Evolutionary conservation across 2,329 filamentous ascomycete genomes (phyloP).

Genomic region (Colletotrichum viniferum): DNA sequence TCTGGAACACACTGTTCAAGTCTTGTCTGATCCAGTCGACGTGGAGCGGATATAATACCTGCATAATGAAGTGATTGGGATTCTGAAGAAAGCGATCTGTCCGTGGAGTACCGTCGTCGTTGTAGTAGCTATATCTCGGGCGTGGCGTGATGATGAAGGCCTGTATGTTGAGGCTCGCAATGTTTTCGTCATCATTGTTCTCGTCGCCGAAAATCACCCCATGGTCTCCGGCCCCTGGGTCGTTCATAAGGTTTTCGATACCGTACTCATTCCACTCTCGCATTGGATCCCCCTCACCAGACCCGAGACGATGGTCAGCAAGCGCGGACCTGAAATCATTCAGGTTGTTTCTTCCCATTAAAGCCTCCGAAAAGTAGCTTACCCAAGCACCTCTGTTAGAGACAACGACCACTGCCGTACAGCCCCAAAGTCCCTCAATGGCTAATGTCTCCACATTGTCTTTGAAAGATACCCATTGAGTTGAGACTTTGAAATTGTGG

Average conservation of each 20-base stretch:
- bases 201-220: neutral
- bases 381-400: neutral
- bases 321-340: neutral
- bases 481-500: neutral
- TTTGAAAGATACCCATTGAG: neutral
- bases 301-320: neutral
- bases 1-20: neutral
- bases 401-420: neutral
- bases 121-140: neutral
- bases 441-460: neutral
- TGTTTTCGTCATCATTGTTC: neutral
- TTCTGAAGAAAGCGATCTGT: neutral
- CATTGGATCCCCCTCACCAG: neutral
- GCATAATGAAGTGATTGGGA: neutral
- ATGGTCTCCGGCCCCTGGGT: neutral
- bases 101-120: neutral
- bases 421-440: neutral
- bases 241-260: neutral
- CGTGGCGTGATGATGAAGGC: neutral
- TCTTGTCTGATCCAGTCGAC: neutral
- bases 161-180: neutral
- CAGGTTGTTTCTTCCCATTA: neutral
- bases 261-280: neutral
- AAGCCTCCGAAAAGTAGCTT: neutral
- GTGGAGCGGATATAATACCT: neutral